Conservation (phyloP, 192 early-diverging fungal species). For the Kickxella alabastrina region DNA sequence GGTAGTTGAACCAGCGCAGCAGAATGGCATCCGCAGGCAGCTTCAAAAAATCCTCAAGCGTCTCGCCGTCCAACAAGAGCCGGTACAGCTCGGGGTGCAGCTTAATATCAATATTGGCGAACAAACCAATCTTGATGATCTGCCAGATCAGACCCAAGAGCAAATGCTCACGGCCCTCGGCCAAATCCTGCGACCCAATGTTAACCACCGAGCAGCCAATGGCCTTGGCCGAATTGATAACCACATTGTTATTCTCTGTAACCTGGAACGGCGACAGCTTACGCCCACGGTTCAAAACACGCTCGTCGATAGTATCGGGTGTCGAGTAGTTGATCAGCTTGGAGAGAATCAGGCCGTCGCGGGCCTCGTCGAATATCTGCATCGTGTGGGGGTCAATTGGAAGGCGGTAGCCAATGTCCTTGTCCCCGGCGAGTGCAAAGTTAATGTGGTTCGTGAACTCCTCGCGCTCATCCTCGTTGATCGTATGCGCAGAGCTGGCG, state of each 20-base stretch:
- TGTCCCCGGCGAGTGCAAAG: constrained; percentile 73
- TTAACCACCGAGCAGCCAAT: constrained; percentile 98
- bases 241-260: constrained; percentile 99
- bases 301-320: constrained; percentile 97
- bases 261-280: constrained; percentile 93
- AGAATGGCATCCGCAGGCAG: constrained; percentile 96
- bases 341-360: constrained; percentile 88
- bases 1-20: constrained; percentile 99
- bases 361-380: constrained; percentile 95
- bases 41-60: constrained; percentile 88
- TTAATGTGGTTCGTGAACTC: constrained; percentile 96
- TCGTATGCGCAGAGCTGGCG: constrained; percentile 90
- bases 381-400: constrained; percentile 92
- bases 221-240: constrained; percentile 97
- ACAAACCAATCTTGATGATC: constrained; percentile 96
- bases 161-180: constrained; percentile 94
- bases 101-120: constrained; percentile 97
- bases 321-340: constrained; percentile 99
- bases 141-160: constrained; percentile 98
- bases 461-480: constrained; percentile 98
- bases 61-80: constrained; percentile 88
- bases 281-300: constrained; percentile 87
- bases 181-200: constrained; percentile 95
- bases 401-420: constrained; percentile 76
- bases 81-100: constrained; percentile 97